Evolutionary conservation across 2,329 filamentous ascomycete species (phyloP).

Genomic region (Exophiala oligosperma): DNA sequence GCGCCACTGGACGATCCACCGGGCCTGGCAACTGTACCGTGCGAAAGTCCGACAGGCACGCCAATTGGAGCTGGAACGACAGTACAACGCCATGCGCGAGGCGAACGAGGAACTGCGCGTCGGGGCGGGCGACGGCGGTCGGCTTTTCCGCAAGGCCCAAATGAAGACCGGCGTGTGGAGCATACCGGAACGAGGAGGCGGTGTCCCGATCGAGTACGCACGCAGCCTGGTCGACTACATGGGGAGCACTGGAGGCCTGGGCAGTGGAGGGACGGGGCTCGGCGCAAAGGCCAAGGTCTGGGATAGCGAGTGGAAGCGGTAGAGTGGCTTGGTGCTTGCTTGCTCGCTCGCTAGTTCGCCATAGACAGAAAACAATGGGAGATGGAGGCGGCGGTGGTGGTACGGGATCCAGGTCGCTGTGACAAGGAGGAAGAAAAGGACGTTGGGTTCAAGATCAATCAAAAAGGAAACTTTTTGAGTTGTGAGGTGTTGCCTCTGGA

Average conservation of each 20-base stretch:
- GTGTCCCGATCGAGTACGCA: conserved; percentile 90
- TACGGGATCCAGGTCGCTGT: not conserved
- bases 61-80: conserved; percentile 71
- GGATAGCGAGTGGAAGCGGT: conserved; percentile 87
- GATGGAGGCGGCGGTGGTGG: not conserved
- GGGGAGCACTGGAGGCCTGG: conserved; percentile 36
- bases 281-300: conserved; percentile 72
- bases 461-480: no score
- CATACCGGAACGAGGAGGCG: conserved; percentile 47
- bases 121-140: conserved; percentile 50
- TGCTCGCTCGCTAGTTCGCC: no score
- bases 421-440: not conserved
- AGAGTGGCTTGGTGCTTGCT: not conserved
- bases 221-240: conserved; percentile 42
- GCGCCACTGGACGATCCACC: conserved; percentile 98
- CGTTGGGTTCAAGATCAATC: not conserved
- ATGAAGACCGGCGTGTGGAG: conserved; percentile 83
- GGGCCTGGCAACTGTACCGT: conserved; percentile 83
- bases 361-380: not conserved
- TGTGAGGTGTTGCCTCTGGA: no score
- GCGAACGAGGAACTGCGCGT: conserved; percentile 81
- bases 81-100: conserved; percentile 77
- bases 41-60: conserved; percentile 65
- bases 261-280: conserved; percentile 65
- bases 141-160: conserved; percentile 83